phyloP scores from a whole-genome alignment of 495 filamentous ascomycete species.

The Neurospora sp. region DNA sequence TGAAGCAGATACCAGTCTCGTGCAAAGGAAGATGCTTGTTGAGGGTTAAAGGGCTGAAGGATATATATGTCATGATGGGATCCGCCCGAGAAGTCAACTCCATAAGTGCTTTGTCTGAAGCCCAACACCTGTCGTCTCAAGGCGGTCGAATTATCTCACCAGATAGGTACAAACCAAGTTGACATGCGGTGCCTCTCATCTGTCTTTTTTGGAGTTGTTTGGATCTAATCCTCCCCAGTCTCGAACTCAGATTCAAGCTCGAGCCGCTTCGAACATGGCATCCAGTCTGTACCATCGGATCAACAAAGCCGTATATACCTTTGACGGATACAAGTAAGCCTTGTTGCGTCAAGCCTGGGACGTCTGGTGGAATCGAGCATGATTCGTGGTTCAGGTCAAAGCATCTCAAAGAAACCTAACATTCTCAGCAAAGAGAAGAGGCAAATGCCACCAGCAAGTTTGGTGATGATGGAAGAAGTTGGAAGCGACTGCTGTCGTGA shows the following conservation, averaged over 20 bases:
- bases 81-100: neutral
- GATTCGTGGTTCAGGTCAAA: neutral
- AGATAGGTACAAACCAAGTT: neutral
- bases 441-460: neutral
- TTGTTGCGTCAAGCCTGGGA: neutral
- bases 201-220: neutral
- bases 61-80: neutral
- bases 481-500: neutral
- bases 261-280: neutral
- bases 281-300: neutral
- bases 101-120: neutral
- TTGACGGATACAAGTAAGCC: neutral
- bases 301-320: neutral
- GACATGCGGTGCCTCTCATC: neutral
- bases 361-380: neutral
- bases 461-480: neutral
- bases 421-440: neutral
- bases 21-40: neutral
- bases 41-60: neutral
- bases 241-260: neutral
- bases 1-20: too few species aligned
- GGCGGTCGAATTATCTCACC: neutral
- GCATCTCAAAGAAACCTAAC: neutral
- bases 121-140: neutral
- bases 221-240: neutral